These are phyloP conservation scores for Begonia peltatifolia DNA, from an alignment of 306 rosid species.

Conservation along the genomic window DNA sequence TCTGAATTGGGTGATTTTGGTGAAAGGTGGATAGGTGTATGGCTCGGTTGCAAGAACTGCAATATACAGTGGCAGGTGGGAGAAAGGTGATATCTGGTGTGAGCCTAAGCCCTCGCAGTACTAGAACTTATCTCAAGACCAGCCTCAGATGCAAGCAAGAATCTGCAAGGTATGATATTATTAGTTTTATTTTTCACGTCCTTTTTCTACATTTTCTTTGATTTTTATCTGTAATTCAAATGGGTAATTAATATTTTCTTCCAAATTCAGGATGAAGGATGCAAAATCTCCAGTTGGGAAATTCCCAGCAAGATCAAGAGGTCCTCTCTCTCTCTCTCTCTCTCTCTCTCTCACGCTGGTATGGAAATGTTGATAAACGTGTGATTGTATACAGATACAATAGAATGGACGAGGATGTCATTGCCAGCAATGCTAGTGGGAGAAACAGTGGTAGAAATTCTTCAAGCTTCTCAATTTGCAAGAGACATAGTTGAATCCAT, in stretches of 20 bases:
- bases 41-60: constrained; percentile 86
- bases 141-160: constrained; percentile 96
- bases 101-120: constrained; percentile 87
- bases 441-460: constrained; percentile 78
- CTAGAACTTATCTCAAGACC: constrained; percentile 67
- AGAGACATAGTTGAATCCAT: constrained; percentile 58
- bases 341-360: neutral
- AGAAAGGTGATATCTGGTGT: constrained; percentile 66
- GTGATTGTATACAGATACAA: constrained; percentile 13
- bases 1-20: neutral
- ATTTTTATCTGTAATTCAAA: neutral
- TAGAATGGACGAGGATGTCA: constrained; percentile 86
- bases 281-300: neutral
- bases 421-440: constrained; percentile 91
- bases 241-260: too few species aligned
- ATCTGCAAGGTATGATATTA: constrained; percentile 35
- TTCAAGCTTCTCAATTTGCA: constrained; percentile 73
- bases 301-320: neutral
- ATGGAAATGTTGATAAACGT: neutral
- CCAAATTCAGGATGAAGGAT: neutral
- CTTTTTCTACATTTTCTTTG: neutral
- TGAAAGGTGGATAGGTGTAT: constrained; percentile 82
- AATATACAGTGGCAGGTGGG: constrained; percentile 69
- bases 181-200: neutral
- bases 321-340: constrained; percentile 1